These are phyloP conservation scores for Coemansia sp. DNA, from an alignment of 192 early-diverging fungal species.

Conservation along the genomic window DNA sequence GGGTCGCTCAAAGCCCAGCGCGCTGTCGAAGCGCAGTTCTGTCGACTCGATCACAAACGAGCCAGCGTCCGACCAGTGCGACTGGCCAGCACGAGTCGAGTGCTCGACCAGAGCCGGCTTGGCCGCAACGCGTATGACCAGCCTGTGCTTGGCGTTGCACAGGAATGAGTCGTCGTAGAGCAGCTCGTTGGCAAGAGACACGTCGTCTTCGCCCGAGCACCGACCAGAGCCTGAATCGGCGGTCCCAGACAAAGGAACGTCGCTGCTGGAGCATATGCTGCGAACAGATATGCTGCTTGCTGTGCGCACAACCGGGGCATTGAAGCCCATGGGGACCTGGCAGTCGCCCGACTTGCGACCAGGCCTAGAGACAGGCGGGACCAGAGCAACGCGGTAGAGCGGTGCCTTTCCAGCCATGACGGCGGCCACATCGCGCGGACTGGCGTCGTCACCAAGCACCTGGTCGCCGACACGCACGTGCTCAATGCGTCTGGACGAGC, in stretches of 20 bases:
- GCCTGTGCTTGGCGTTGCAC: constrained; percentile 45
- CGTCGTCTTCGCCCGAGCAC: constrained; percentile 3
- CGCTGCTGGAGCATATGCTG: constrained; percentile 42
- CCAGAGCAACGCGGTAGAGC: constrained; percentile 36
- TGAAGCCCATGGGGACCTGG: constrained; percentile 23
- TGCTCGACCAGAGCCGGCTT: constrained; percentile 15
- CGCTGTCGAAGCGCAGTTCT: constrained; percentile 22
- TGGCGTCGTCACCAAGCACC: constrained; percentile 43
- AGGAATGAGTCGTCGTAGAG: constrained; percentile 41
- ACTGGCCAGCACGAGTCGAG: constrained; percentile 21
- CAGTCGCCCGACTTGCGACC: constrained; percentile 1
- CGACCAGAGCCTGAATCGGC: neutral
- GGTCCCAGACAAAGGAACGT: neutral
- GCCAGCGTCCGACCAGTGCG: constrained; percentile 39
- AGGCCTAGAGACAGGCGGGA: constrained; percentile 6
- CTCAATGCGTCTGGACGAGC: constrained; percentile 37
- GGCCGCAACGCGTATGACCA: constrained; percentile 31
- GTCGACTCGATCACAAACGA: constrained; percentile 22
- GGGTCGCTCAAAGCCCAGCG: constrained; percentile 42
- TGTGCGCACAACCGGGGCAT: constrained; percentile 33
- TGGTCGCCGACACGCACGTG: constrained; percentile 32
- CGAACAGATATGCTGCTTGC: constrained; percentile 52
- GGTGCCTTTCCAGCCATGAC: constrained; percentile 38
- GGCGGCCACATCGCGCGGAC: constrained; percentile 34
- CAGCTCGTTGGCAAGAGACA: constrained; percentile 26